These are phyloP conservation scores for Colletotrichum noveboracense DNA, from an alignment of 2,329 filamentous ascomycete genomes.

Conservation along the genomic window DNA sequence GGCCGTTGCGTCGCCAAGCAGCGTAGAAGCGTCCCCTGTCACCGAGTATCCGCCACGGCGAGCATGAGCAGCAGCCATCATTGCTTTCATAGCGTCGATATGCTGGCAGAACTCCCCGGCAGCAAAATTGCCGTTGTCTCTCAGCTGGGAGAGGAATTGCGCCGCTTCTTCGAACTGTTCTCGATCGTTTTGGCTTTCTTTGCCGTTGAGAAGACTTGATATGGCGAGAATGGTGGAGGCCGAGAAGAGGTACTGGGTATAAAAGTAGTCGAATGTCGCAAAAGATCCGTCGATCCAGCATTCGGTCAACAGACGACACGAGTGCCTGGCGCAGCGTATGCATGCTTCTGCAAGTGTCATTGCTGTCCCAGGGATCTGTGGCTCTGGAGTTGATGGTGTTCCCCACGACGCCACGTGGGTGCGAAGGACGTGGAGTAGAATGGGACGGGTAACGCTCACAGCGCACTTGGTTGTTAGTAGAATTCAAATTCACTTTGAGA, in stretches of 20 bases:
- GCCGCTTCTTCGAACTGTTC: constrained; percentile 44
- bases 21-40: not conserved
- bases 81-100: constrained; percentile 38
- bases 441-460: constrained; percentile 37
- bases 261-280: constrained; percentile 51
- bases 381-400: constrained; percentile 18
- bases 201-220: constrained; percentile 40
- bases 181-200: constrained; percentile 36
- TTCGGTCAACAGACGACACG: constrained; percentile 44
- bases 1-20: not conserved
- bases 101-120: constrained; percentile 47
- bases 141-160: constrained; percentile 42
- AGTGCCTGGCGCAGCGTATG: constrained; percentile 49
- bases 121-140: constrained; percentile 43
- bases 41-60: not conserved
- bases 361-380: constrained; percentile 34
- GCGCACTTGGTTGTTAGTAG: constrained; percentile 27
- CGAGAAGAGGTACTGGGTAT: constrained; percentile 52
- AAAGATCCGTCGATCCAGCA: constrained; percentile 53
- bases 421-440: constrained; percentile 37
- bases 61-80: constrained; percentile 24
- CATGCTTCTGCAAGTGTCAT: constrained; percentile 48
- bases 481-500: rapidly evolving
- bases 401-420: constrained; percentile 30
- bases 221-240: constrained; percentile 48